Conservation (phyloP, 2,329 filamentous ascomycete genomes). For the Aspergillus hortae region DNA sequence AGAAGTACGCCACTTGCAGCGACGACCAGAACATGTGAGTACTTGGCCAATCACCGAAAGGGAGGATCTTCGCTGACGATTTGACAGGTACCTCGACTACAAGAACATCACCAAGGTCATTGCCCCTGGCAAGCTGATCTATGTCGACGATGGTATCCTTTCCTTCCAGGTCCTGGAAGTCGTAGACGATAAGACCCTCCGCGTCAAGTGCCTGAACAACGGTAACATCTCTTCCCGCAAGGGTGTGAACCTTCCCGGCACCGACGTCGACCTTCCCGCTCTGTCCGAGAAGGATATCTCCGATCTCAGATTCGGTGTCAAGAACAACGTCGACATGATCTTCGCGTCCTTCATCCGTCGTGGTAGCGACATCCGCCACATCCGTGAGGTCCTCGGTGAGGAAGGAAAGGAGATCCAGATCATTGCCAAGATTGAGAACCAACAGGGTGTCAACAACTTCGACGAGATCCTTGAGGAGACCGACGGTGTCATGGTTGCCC, state of each 20-base stretch:
- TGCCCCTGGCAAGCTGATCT: conserved; percentile 83
- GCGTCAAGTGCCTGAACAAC: conserved; percentile 88
- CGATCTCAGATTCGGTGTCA: conserved; percentile 91
- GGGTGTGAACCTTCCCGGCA: conserved; percentile 98
- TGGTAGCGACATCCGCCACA: conserved; percentile 86
- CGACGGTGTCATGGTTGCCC: conserved; percentile 99
- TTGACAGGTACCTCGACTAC: conserved; percentile 85
- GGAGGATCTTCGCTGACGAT: not conserved
- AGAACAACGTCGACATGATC: conserved; percentile 98
- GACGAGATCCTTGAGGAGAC: conserved; percentile 93
- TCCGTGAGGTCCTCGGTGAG: conserved; percentile 84
- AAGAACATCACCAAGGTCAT: conserved; percentile 99
- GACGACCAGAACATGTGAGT: conserved; percentile 90
- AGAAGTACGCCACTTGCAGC: conserved; percentile 78
- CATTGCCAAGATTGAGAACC: conserved; percentile 99
- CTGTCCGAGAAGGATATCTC: conserved; percentile 97
- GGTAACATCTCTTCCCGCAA: conserved; percentile 98
- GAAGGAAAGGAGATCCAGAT: conserved; percentile 97
- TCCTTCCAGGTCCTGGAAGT: conserved; percentile 91
- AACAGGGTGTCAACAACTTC: conserved; percentile 99
- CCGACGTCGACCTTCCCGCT: conserved; percentile 94
- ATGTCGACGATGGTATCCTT: conserved; percentile 96
- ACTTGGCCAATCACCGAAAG: not conserved
- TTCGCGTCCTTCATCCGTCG: conserved; percentile 98
- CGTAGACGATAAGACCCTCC: conserved; percentile 82